These are phyloP conservation scores for Monosporascus sp. DNA, from an alignment of 2,329 filamentous ascomycete genomes.

Conservation along the genomic window DNA sequence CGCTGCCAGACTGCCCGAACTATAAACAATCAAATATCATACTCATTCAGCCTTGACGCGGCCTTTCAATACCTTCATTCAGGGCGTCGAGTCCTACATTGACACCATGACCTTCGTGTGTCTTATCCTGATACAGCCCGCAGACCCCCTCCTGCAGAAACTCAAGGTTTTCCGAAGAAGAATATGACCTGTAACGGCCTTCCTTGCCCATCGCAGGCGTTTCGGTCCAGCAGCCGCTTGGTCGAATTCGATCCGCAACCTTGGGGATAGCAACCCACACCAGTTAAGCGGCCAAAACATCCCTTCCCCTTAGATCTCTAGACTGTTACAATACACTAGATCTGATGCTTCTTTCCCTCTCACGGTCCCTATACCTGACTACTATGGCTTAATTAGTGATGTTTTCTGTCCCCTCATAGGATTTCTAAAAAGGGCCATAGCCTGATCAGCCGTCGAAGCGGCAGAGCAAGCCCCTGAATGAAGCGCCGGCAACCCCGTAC, in stretches of 20 bases:
- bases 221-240: constrained; percentile 27
- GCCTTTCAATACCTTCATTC: too few species aligned
- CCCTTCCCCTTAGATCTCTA: not conserved
- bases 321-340: not conserved
- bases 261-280: constrained; percentile 46
- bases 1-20: too few species aligned
- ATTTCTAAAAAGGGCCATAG: constrained; percentile 18
- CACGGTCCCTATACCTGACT: too few species aligned
- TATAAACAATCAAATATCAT: too few species aligned
- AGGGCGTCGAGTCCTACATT: too few species aligned
- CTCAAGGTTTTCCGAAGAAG: too few species aligned
- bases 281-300: constrained; percentile 38
- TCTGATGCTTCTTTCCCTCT: too few species aligned
- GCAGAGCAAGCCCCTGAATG: constrained; percentile 45
- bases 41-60: too few species aligned
- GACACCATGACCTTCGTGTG: too few species aligned
- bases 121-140: too few species aligned
- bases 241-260: constrained; percentile 46
- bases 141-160: too few species aligned
- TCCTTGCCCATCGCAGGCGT: constrained; percentile 4
- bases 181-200: not conserved
- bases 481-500: constrained; percentile 50
- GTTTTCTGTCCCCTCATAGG: constrained; percentile 27
- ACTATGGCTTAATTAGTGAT: constrained; percentile 34
- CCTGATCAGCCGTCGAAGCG: constrained; percentile 47